Evolutionary conservation across 192 early-diverging fungal species (phyloP).

Genomic region (Gamsiella multidivaricata): DNA sequence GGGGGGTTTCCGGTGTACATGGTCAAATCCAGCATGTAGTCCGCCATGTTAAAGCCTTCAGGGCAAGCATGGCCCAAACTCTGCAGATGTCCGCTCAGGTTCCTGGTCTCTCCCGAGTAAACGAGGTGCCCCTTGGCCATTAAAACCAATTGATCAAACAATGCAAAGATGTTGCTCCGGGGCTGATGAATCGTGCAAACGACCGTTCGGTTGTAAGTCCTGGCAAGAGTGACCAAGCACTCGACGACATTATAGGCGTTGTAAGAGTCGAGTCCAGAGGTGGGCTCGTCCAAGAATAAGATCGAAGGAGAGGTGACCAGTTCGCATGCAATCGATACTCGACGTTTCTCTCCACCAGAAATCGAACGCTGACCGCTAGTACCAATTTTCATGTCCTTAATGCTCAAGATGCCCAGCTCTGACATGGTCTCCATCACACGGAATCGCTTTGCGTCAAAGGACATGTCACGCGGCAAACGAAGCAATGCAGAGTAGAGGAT

Average conservation of each 20-base stretch:
- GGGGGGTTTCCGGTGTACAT: constrained; percentile 62
- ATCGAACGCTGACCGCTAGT: constrained; percentile 77
- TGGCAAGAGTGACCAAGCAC: constrained; percentile 80
- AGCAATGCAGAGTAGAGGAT: constrained; percentile 90
- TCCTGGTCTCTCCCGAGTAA: constrained; percentile 81
- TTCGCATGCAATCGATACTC: constrained; percentile 94
- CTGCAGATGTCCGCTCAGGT: constrained; percentile 77
- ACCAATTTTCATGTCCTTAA: constrained; percentile 87
- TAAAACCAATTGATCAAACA: constrained; percentile 92
- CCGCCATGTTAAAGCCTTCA: constrained; percentile 91
- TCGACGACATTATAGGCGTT: constrained; percentile 97
- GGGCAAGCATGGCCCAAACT: constrained; percentile 85
- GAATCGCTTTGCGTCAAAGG: constrained; percentile 72
- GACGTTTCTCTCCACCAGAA: constrained; percentile 92
- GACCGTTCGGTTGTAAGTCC: constrained; percentile 75
- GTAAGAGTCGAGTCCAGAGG: constrained; percentile 88
- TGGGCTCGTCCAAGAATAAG: constrained; percentile 90
- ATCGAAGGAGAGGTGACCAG: constrained; percentile 93
- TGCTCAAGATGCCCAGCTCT: constrained; percentile 85
- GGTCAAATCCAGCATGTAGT: constrained; percentile 81
- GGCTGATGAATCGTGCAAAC: constrained; percentile 97
- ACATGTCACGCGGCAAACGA: constrained; percentile 79
- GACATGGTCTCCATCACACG: constrained; percentile 85
- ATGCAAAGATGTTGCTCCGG: constrained; percentile 87
- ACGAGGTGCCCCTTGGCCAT: constrained; percentile 85